Percentiles rank a stretch among this genome's conserved stretches.
phyloP scores from a whole-genome alignment of 345 rosid species.

The Eucalyptus cloeziana region DNA sequence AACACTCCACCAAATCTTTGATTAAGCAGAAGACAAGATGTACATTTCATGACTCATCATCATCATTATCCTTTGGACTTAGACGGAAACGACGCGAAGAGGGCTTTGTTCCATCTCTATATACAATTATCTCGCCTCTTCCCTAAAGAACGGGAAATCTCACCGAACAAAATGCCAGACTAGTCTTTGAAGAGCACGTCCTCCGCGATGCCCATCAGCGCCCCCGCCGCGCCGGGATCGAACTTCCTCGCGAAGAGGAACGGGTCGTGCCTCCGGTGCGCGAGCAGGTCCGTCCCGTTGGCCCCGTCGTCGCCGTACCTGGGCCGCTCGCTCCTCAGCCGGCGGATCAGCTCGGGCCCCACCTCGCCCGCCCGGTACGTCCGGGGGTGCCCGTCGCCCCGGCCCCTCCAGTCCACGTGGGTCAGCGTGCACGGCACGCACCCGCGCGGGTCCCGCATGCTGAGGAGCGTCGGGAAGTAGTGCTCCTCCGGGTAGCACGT shows the following conservation, averaged over 20 bases:
- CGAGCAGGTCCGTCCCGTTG: slow-evolving; percentile 23
- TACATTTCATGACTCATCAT: not conserved
- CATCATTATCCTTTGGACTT: not conserved
- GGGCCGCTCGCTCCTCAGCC: slow-evolving; percentile 22
- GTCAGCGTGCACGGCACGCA: slow-evolving; percentile 57
- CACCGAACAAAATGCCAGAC: not conserved
- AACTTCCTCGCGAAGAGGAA: slow-evolving; percentile 72
- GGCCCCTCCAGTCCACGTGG: slow-evolving; percentile 62
- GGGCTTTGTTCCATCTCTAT: not conserved
- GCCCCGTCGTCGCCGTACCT: slow-evolving; percentile 42
- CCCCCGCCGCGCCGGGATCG: slow-evolving; percentile 15
- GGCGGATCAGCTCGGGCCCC: slow-evolving; percentile 29
- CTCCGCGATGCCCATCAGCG: slow-evolving; percentile 32
- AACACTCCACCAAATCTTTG: not conserved
- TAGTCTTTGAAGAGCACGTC: slow-evolving; percentile 49
- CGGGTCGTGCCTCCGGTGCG: slow-evolving; percentile 19
- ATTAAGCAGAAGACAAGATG: not conserved
- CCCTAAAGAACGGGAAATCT: not conserved
- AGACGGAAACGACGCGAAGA: not conserved
- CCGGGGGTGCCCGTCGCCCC: slow-evolving; percentile 54
- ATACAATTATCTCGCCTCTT: not conserved
- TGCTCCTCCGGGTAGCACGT: slow-evolving; percentile 66
- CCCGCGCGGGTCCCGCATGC: slow-evolving; percentile 48
- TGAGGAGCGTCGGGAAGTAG: slow-evolving; percentile 68
- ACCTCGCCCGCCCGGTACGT: slow-evolving; percentile 35